phyloP scores from a whole-genome alignment of 2,329 filamentous ascomycete genomes.

The Ophiosphaerella herpotricha region DNA sequence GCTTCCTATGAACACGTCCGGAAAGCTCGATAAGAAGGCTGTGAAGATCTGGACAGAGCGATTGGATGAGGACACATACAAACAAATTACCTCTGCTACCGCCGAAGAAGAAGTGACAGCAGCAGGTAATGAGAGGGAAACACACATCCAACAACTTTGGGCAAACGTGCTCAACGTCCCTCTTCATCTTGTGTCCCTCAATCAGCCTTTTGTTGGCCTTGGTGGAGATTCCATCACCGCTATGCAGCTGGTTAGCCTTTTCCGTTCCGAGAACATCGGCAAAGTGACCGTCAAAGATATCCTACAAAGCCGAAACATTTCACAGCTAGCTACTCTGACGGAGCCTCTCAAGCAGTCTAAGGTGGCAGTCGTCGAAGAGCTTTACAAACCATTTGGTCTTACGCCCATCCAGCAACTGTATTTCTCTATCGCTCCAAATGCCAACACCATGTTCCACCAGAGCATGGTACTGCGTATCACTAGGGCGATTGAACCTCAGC shows the following conservation, averaged over 20 bases:
- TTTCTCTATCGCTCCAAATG: conserved; percentile 2
- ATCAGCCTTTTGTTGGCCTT: conserved; percentile 20
- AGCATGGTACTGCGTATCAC: conserved; percentile 24
- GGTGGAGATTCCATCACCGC: conserved; percentile 34
- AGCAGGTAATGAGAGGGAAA: background rate
- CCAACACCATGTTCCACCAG: conserved; percentile 17
- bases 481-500: conserved; percentile 24
- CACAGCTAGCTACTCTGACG: conserved; percentile 7
- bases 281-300: conserved; percentile 21
- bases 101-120: conserved; percentile 29
- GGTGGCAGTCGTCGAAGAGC: conserved; percentile 1
- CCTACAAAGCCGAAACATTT: conserved; percentile 18
- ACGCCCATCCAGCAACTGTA: conserved; percentile 26
- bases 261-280: conserved; percentile 9
- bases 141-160: background rate
- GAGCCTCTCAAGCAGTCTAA: conserved; percentile 1
- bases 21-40: conserved; percentile 15
- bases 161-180: conserved; percentile 25
- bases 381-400: conserved; percentile 15
- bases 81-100: conserved; percentile 25
- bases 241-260: conserved; percentile 21
- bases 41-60: conserved; percentile 50
- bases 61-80: conserved; percentile 31
- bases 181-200: conserved; percentile 12
- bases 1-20: conserved; percentile 13